Evolutionary conservation across 2,329 filamentous ascomycete species (phyloP).

Genomic region (Claviceps digitariae): DNA sequence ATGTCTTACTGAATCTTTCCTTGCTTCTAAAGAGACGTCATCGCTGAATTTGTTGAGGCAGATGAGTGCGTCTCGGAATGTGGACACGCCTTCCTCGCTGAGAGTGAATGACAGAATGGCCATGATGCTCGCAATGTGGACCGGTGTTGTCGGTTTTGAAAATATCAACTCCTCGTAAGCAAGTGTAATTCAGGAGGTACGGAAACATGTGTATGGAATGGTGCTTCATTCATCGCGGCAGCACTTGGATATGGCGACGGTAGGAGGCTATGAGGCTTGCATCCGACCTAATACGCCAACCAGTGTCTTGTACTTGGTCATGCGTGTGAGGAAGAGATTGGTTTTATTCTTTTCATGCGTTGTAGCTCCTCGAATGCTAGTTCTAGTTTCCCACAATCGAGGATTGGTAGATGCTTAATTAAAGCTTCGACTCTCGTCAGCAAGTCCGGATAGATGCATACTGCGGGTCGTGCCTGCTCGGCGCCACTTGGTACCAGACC

Average conservation of each 20-base stretch:
- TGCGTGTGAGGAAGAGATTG: too few species aligned
- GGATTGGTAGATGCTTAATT: background rate
- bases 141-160: background rate
- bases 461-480: slow-evolving; percentile 1
- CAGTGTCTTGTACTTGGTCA: background rate
- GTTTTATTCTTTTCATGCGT: background rate
- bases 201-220: background rate
- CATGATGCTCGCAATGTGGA: slow-evolving; percentile 24
- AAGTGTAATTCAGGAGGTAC: background rate
- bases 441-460: slow-evolving; percentile 1
- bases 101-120: slow-evolving; percentile 59
- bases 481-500: background rate
- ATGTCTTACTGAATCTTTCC: slow-evolving; percentile 46
- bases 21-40: slow-evolving; percentile 61
- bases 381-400: background rate
- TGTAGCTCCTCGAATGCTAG: background rate
- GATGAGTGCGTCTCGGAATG: slow-evolving; percentile 57
- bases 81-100: slow-evolving; percentile 56
- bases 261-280: background rate
- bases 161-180: background rate
- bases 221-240: background rate
- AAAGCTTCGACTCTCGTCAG: background rate
- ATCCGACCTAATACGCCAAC: background rate
- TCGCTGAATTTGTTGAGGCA: slow-evolving; percentile 73
- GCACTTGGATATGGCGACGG: background rate